Evolutionary conservation across 2,329 filamentous ascomycete genomes (phyloP), one percentile per base, ranked within the genome.

Genomic region (Leptographium wingfieldii): DNA sequence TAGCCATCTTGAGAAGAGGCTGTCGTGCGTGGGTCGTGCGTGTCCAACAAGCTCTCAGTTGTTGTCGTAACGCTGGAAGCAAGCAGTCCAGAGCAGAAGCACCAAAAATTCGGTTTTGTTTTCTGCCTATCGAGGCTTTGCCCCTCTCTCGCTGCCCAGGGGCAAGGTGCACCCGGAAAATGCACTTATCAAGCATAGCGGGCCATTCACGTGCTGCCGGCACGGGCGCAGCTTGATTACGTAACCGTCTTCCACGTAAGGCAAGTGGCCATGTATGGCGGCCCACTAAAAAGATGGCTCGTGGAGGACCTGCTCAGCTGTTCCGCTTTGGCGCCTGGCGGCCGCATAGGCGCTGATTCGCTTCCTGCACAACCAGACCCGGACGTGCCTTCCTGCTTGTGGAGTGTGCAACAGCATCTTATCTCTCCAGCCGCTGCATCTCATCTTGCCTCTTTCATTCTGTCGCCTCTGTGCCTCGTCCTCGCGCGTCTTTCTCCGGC

Each of bases 1-100:
- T 78, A 64, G 80, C 80, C 80, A 83, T 83, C 59, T 74, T 82
- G 72, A 43, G 6, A 40, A 14, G 27, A 16, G 16, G 29, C 19
- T 2, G 12, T 22, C 35, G 22, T 46, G 54, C 12, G 10, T 29
- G 19, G 9, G 10, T n/a, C 22, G 46, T 49, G 46, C n/a, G 22
- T 22, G n/a, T 29, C 38, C 38, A 40, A 40, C 38, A 43, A 55
- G 35, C 35, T 43, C 14, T 53, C 31, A 7, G 27, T 6, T 31
- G 51, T 53, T 14, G 51, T 27, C 7, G 27, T n/a, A n/a, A 33
- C 51, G 27, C 14, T 25, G 12, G 48, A 14, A 27, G 46, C 22
- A 25, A 22, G 46, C 35, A 6, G 35, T 12, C 22, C 46, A 49
- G 46, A 51, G 48, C 22, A 14, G 22, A 51, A 27, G 22, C 54